Base-by-base conservation (phyloP, 1,284 basidiomycete genomes). In the Exsudoporus floridanus region DNA sequence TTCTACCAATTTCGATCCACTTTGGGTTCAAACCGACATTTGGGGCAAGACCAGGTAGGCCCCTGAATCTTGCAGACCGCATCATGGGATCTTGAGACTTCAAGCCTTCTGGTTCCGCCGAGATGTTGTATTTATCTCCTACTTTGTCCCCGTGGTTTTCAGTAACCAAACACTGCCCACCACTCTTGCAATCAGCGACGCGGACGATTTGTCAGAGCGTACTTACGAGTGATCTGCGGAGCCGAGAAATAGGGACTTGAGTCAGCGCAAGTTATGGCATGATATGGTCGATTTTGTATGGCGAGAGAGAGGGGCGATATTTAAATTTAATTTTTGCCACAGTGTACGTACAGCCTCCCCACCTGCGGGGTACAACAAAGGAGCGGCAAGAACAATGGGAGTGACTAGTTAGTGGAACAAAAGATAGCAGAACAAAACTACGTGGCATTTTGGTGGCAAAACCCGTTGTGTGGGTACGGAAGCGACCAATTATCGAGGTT, bases 321-420 rank as follows among this genome's bases (percentile, higher is more conserved):
- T 43, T 50, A 46, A 43, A 30, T 30, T 28, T 30, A 30, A 30
- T 46, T 53, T 44, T 41, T 36, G 27, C 36, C 27, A 27, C 23
- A 3, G 28, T 23, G 21, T 62, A 57, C 60, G 57, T 56, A 59
- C 52, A 25, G 30, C 28, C 38, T 33, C 25, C 36, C 46, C 19
- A 10, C 16, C 38, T 42, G 51, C 3, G 45, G 46, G 58, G 51
- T 42, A 50, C 13, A 51, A 61, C 50, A 58, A 61, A 25, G 49
- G 46, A 47, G 36, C 28, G 49, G 10, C 25, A 25, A 37, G 63
- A 21, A 62, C 63, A 62, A 62, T 50, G 63, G 35, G 35, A 13
- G 12, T 25, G 49, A 54, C 60, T 8, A 54, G 42, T 50, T 61
- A 9, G 55, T 50, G 14, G 42, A 61, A 61, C 61, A 61, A 63